A percentile compares a stretch with the other conserved stretches of the same genome.
phyloP scores from a whole-genome alignment of 2,329 filamentous ascomycete genomes.

The Thielaviopsis euricoi region DNA sequence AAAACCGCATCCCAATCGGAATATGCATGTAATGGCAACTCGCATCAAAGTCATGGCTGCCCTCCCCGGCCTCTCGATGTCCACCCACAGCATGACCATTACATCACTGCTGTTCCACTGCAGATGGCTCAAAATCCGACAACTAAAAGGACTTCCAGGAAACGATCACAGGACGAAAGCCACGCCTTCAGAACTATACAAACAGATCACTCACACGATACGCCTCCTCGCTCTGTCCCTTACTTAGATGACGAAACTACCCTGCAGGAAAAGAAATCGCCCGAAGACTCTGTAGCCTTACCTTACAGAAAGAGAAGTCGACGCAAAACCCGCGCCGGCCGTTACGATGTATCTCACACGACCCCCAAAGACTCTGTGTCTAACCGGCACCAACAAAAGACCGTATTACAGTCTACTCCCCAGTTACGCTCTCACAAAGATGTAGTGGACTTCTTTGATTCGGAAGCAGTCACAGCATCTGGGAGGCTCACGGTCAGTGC shows the following conservation, averaged over 20 bases:
- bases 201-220: background rate
- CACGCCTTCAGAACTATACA: background rate
- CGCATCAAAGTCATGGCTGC: background rate
- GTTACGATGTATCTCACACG: background rate
- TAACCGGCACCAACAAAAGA: background rate
- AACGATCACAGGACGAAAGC: background rate
- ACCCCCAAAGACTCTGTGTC: background rate
- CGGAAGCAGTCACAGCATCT: slow-evolving; percentile 30
- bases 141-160: background rate
- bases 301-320: background rate
- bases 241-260: background rate
- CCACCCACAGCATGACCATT: background rate
- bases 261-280: background rate
- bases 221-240: background rate
- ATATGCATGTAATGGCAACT: background rate
- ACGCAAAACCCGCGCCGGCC: background rate
- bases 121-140: background rate
- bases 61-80: background rate
- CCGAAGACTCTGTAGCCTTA: background rate
- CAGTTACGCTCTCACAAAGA: slow-evolving; percentile 24
- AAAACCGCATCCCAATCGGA: background rate
- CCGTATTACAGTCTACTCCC: background rate
- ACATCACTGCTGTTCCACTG: background rate
- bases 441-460: slow-evolving; percentile 39
- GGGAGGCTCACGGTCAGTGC: slow-evolving; percentile 18